phyloP scores from a whole-genome alignment of 2,329 filamentous ascomycete genomes.

The Diaporthe sp. region DNA sequence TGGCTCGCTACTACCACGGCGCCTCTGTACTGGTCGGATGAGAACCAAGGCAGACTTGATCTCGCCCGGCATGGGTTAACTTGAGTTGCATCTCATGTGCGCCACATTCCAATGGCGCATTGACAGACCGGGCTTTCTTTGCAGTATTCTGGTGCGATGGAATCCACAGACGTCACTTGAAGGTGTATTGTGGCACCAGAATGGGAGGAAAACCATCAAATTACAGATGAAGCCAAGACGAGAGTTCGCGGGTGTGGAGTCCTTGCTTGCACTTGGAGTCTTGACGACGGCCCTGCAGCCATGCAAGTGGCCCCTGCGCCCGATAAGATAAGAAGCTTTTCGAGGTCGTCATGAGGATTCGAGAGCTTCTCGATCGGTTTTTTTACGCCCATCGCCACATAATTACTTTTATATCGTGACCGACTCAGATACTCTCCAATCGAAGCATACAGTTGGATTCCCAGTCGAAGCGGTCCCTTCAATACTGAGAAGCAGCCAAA shows the following conservation, averaged over 20 bases:
- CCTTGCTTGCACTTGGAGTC: neutral
- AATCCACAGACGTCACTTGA: no score
- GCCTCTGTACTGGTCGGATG: neutral
- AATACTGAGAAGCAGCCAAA: neutral
- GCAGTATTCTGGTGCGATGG: neutral
- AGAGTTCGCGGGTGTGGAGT: neutral
- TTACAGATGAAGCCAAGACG: neutral
- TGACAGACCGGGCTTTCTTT: neutral
- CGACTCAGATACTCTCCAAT: neutral
- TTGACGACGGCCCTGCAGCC: neutral
- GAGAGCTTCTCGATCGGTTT: neutral
- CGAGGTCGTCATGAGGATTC: slow-evolving; percentile 24
- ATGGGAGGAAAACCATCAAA: neutral
- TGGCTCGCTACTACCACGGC: neutral
- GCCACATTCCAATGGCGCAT: neutral
- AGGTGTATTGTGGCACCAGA: neutral
- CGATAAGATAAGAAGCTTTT: slow-evolving; percentile 38
- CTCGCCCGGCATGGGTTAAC: neutral
- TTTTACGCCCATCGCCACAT: neutral
- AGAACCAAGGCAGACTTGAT: neutral
- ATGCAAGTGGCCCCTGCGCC: neutral
- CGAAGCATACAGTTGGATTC: neutral
- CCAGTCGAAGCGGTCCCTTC: neutral
- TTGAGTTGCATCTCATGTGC: neutral
- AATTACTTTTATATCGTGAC: neutral